Evolutionary conservation across 257 asterid species (phyloP), one percentile per base, ranked within the genome.

Genomic region (Euphrasia confusa): DNA sequence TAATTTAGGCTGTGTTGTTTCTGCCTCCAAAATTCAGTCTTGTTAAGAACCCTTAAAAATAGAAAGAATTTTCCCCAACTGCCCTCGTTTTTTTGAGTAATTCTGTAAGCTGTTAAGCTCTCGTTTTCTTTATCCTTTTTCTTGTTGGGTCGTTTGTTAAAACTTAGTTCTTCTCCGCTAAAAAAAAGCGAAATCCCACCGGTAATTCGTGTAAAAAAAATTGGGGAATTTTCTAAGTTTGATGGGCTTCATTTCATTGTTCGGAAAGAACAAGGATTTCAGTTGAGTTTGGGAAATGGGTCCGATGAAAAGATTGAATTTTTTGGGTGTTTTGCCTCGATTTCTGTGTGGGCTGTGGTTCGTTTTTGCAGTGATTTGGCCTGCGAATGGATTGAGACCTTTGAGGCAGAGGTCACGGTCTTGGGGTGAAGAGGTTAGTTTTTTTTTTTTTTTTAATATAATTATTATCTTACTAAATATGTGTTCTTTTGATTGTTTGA

Each of bases 341-440:
- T 40, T 77, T 67, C 59, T 74, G 13, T 74, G 79, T 32, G 87
- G 86, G 63, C 77, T 78, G 37, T 87, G 86, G 83, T 71, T 74
- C 47, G 17, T 80, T 68, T 71, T 67, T 9, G 33, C 66, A 52
- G 77, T 68, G 72, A 60, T 64, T 48, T 71, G 63, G 64, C 88
- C 93, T 7, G 96, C 75, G 21, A 65, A 71, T 66, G 84, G 87
- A 42, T 74, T 93, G 35, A 87, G 99, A 67, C 99, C 99, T 62
- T 75, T 93, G 48, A 81, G 95, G 77, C 89, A 93, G 79, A 79
- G 83, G 75, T 71, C 81, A 59, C 81, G 81, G 70, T 78, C 96
- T 3, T 93, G 96, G 99, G 90, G 97, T 37, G 99, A 89, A 68
- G 97, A 93, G 96, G 99, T 89, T 71, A 73, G 87, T 73, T 13